phyloP scores from a whole-genome alignment of 495 filamentous ascomycete species.

The Aspergillus sparsus region DNA sequence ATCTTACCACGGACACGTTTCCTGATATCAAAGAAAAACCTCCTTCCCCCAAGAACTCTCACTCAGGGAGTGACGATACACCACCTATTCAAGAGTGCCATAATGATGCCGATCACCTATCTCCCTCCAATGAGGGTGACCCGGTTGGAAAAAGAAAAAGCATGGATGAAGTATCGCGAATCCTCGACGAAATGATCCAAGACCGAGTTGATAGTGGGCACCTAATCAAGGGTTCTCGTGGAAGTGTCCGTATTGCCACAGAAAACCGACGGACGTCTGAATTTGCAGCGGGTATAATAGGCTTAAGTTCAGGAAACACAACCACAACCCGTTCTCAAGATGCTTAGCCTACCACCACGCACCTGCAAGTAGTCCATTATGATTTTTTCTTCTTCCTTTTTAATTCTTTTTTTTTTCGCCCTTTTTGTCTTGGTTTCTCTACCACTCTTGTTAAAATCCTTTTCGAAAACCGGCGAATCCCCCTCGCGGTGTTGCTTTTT shows the following conservation, averaged over 20 bases:
- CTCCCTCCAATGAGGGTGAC: slow-evolving; percentile 31
- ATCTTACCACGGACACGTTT: slow-evolving; percentile 48
- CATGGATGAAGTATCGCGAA: slow-evolving; percentile 83
- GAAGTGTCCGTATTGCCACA: slow-evolving; percentile 52
- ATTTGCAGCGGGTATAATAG: slow-evolving; percentile 30
- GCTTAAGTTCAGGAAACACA: slow-evolving; percentile 23
- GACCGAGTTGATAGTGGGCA: slow-evolving; percentile 74
- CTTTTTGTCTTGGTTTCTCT: neutral
- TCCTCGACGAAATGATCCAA: slow-evolving; percentile 94
- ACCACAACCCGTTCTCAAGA: slow-evolving; percentile 1
- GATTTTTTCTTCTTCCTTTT: neutral
- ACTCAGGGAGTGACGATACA: slow-evolving; percentile 1
- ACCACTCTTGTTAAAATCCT: no score
- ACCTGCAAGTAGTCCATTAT: neutral
- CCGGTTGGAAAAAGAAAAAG: slow-evolving; percentile 62
- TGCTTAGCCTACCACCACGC: neutral
- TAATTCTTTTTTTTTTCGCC: neutral
- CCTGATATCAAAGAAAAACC: slow-evolving; percentile 39
- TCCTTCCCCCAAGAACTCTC: slow-evolving; percentile 24
- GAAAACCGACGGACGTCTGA: slow-evolving; percentile 42
- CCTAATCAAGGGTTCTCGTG: slow-evolving; percentile 58
- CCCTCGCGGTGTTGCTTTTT: slow-evolving; percentile 14
- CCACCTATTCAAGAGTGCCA: slow-evolving; percentile 5
- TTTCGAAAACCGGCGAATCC: neutral
- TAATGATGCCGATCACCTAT: slow-evolving; percentile 21